A percentile compares a stretch with the other conserved stretches of the same genome.
Conservation (phyloP, 192 early-diverging fungal species). For the Thoreauomyces humboldtii region DNA sequence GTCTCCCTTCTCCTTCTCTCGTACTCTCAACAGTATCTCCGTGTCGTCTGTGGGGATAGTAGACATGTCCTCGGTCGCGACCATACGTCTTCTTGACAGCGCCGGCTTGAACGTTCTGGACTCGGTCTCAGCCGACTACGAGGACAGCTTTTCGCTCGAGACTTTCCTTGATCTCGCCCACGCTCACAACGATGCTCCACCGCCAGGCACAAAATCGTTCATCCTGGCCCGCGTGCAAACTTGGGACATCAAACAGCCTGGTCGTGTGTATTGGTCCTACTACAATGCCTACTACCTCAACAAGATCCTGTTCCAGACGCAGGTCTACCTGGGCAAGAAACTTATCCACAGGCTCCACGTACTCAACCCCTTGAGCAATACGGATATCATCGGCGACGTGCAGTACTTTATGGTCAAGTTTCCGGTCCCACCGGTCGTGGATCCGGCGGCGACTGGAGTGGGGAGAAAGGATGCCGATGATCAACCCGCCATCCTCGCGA, state of each 20-base stretch:
- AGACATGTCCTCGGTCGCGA: too few relatives aligned
- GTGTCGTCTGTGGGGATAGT: too few relatives aligned
- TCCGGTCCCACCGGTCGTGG: background rate
- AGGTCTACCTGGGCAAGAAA: constrained; percentile 61
- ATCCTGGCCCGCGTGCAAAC: constrained; percentile 64
- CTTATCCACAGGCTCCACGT: constrained; percentile 64
- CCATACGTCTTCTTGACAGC: constrained; percentile 55
- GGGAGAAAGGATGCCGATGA: constrained; percentile 10
- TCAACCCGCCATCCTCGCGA: constrained; percentile 16
- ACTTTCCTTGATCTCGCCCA: constrained; percentile 52
- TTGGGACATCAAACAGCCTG: constrained; percentile 62
- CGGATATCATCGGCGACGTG: constrained; percentile 66
- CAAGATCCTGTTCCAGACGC: constrained; percentile 65
- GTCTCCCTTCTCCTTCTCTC: too few relatives aligned
- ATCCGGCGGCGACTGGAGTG: background rate
- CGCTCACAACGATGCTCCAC: constrained; percentile 40
- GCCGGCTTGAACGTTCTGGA: constrained; percentile 50
- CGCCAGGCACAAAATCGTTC: constrained; percentile 47
- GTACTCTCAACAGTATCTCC: too few relatives aligned
- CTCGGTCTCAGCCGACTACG: constrained; percentile 57
- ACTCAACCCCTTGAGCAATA: constrained; percentile 63
- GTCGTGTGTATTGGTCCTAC: constrained; percentile 32
- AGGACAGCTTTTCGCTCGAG: constrained; percentile 61
- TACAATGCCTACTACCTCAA: constrained; percentile 60
- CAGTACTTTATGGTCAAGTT: constrained; percentile 54